phyloP scores from a whole-genome alignment of 2,329 filamentous ascomycete species.

The Botrytis elliptica region DNA sequence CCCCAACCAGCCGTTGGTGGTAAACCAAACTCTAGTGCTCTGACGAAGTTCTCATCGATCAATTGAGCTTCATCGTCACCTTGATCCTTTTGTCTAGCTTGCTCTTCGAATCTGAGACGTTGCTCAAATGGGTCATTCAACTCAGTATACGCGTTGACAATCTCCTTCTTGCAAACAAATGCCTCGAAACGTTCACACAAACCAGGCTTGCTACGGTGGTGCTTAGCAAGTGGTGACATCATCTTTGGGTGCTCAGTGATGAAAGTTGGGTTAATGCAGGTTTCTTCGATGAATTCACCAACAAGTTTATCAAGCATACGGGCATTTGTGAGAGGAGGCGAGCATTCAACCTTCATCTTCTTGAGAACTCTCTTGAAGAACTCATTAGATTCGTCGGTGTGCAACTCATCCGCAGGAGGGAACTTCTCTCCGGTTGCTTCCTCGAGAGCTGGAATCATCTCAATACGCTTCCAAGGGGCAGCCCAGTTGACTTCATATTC shows the following conservation, averaged over 20 bases:
- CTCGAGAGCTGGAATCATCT: constrained; percentile 95
- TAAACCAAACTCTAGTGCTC: constrained; percentile 82
- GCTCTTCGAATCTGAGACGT: constrained; percentile 87
- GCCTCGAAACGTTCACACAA: constrained; percentile 97
- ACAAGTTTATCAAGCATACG: constrained; percentile 95
- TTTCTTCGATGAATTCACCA: constrained; percentile 93
- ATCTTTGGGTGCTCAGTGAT: constrained; percentile 81
- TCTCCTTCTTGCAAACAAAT: constrained; percentile 97
- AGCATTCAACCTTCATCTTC: constrained; percentile 89
- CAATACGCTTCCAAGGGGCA: constrained; percentile 85
- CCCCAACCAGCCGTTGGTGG: constrained; percentile 96
- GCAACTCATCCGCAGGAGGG: constrained; percentile 81
- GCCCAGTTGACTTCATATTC: constrained; percentile 94
- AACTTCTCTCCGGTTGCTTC: constrained; percentile 90
- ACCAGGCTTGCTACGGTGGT: constrained; percentile 76
- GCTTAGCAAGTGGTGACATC: constrained; percentile 97
- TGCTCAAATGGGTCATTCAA: constrained; percentile 97
- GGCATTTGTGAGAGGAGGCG: constrained; percentile 86
- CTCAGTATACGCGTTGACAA: constrained; percentile 93
- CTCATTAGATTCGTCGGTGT: constrained; percentile 81
- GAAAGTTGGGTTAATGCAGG: constrained; percentile 89
- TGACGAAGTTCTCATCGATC: constrained; percentile 94
- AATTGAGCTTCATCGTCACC: constrained; percentile 97
- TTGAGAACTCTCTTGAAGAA: constrained; percentile 82
- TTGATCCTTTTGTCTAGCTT: constrained; percentile 91